Conservation (phyloP, 202 grass and related monocot species). For the Hordeum pubiflorum region DNA sequence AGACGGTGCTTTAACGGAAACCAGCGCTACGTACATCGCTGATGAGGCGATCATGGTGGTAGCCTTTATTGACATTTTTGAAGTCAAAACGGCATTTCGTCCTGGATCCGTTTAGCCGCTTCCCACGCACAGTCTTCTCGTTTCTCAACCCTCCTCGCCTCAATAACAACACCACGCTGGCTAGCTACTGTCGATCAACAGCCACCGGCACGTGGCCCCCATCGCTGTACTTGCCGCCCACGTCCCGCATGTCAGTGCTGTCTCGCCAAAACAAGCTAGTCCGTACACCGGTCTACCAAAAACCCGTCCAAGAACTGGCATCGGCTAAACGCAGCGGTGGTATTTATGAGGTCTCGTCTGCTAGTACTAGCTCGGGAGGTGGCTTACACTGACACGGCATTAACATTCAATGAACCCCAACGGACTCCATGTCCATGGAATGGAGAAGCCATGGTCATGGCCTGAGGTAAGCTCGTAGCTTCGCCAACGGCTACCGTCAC, state of each 20-base stretch:
- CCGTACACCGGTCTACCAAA: neutral
- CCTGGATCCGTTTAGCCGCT: conserved; percentile 21
- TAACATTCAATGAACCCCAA: conserved; percentile 21
- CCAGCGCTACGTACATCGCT: neutral
- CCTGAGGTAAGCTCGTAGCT: neutral
- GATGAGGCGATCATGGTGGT: neutral
- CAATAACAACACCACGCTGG: neutral
- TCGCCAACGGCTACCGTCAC: neutral
- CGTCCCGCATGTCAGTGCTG: neutral
- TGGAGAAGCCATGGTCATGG: conserved; percentile 24
- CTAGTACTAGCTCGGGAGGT: neutral
- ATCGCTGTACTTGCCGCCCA: too few relatives aligned
- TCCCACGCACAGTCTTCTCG: neutral
- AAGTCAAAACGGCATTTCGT: conserved; percentile 28
- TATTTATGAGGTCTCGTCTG: conserved; percentile 13
- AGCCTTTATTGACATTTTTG: conserved; percentile 17
- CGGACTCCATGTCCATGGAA: conserved; percentile 25
- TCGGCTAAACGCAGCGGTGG: neutral
- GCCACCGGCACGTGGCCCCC: neutral
- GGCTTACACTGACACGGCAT: conserved; percentile 20
- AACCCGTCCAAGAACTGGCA: neutral
- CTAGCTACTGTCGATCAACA: neutral
- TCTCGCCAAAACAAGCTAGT: neutral
- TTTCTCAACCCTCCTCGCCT: neutral
- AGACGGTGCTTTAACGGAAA: conserved; percentile 19